These are phyloP conservation scores for Aureobasidium uvarum DNA, from an alignment of 2,329 filamentous ascomycete species.

Conservation along the genomic window DNA sequence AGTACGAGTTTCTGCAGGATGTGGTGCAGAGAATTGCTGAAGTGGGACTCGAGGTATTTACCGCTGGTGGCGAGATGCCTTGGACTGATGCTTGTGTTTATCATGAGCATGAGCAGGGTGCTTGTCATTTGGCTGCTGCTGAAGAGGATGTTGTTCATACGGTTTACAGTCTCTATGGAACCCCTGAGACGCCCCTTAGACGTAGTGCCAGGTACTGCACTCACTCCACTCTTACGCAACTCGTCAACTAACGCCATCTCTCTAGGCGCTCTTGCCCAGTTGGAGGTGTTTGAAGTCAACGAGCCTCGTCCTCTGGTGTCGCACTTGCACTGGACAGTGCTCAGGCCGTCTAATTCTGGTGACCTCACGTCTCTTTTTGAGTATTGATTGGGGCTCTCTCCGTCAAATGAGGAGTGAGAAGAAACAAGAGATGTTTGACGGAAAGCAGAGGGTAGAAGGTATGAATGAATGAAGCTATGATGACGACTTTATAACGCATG, in stretches of 20 bases:
- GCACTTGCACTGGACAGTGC: background rate
- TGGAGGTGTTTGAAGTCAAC: background rate
- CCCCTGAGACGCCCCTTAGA: background rate
- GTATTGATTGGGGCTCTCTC: background rate
- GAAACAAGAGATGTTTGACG: too few relatives aligned
- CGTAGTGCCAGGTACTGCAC: background rate
- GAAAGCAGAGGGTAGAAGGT: background rate
- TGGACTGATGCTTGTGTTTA: conserved; percentile 9
- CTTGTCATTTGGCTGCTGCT: background rate
- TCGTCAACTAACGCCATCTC: background rate
- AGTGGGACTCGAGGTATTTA: background rate
- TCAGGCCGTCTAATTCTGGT: background rate
- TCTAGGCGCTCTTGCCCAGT: background rate
- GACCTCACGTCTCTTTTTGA: background rate
- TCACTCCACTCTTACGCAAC: background rate
- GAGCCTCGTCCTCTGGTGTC: background rate
- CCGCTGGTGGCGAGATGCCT: background rate
- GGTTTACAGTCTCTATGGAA: background rate
- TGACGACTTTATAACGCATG: background rate
- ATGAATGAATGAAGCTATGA: background rate
- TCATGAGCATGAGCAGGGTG: conserved; percentile 13
- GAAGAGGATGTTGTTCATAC: background rate
- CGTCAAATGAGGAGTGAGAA: too few relatives aligned
- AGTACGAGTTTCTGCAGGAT: conserved; percentile 13
- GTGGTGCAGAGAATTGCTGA: conserved; percentile 1